Percentiles rank a stretch among this genome's conserved stretches.
Conservation (phyloP, 2,329 filamentous ascomycete species). For the Tolypocladium amazonense region DNA sequence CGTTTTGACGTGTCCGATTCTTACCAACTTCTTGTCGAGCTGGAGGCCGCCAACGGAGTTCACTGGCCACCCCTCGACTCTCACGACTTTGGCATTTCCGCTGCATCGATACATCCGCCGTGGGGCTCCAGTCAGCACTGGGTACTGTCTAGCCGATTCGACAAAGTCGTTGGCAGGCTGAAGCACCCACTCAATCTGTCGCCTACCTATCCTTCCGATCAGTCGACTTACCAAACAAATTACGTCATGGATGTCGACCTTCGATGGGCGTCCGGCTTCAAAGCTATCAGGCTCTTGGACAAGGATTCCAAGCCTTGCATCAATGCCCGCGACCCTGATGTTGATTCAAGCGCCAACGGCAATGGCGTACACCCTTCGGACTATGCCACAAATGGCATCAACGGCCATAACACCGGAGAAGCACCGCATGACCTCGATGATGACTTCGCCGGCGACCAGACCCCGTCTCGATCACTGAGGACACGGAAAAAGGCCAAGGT, state of each 20-base stretch:
- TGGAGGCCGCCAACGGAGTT: slow-evolving; percentile 37
- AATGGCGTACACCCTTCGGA: slow-evolving; percentile 11
- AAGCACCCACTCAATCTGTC: slow-evolving; percentile 23
- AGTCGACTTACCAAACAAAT: slow-evolving; percentile 23
- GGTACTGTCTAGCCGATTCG: slow-evolving; percentile 29
- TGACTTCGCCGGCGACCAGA: slow-evolving; percentile 34
- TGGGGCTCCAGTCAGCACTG: slow-evolving; percentile 18
- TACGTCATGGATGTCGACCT: slow-evolving; percentile 39
- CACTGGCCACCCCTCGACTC: slow-evolving; percentile 41
- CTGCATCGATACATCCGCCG: slow-evolving; percentile 8
- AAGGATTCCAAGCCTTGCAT: slow-evolving; percentile 33
- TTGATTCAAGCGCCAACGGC: slow-evolving; percentile 12
- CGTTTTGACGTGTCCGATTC: slow-evolving; percentile 36
- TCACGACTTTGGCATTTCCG: slow-evolving; percentile 19
- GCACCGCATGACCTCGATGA: slow-evolving; percentile 32
- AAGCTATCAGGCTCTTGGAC: slow-evolving; percentile 21
- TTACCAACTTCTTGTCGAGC: slow-evolving; percentile 40
- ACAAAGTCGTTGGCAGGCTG: slow-evolving; percentile 30
- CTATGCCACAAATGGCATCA: slow-evolving; percentile 8
- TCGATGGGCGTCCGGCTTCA: slow-evolving; percentile 32
- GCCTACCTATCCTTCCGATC: slow-evolving; percentile 11
- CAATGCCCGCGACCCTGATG: slow-evolving; percentile 27
- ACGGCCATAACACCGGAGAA: slow-evolving; percentile 14
- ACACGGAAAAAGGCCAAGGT: slow-evolving; percentile 35
- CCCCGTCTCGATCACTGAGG: slow-evolving; percentile 40